Conservation (phyloP, 2,329 filamentous ascomycete species). For the Talaromyces albobiverticillius region DNA sequence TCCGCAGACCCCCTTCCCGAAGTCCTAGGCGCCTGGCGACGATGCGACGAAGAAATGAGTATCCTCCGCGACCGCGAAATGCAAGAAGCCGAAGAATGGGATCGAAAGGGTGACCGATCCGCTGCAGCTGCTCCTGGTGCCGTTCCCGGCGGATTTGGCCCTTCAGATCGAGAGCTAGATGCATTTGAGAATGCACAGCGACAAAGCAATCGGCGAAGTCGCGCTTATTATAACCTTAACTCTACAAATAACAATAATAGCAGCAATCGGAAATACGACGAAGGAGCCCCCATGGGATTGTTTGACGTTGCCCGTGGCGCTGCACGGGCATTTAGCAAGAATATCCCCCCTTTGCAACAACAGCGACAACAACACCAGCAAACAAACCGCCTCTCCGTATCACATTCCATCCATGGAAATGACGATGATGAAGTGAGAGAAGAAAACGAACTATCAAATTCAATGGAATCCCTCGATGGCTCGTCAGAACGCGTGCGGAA, state of each 20-base stretch:
- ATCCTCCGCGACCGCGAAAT: conserved; percentile 53
- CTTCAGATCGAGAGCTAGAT: conserved; percentile 43
- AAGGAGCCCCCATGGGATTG: conserved; percentile 51
- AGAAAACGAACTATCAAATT: conserved; percentile 15
- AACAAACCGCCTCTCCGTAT: not conserved
- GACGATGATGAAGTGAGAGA: not conserved
- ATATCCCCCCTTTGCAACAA: conserved; percentile 42
- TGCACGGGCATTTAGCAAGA: conserved; percentile 47
- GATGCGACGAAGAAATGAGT: conserved; percentile 60
- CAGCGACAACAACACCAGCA: not conserved
- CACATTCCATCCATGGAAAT: not conserved
- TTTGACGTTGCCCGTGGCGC: conserved; percentile 53
- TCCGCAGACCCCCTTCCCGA: conserved; percentile 55
- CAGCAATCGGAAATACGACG: conserved; percentile 21
- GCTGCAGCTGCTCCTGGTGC: conserved; percentile 18
- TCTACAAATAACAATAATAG: conserved; percentile 18
- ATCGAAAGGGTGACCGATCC: conserved; percentile 51
- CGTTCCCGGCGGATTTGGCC: conserved; percentile 45
- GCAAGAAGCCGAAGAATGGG: conserved; percentile 57
- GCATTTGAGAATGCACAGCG: conserved; percentile 43
- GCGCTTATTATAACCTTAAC: conserved; percentile 13
- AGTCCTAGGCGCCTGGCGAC: conserved; percentile 61
- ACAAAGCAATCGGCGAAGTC: conserved; percentile 31
- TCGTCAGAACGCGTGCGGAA: conserved; percentile 39
- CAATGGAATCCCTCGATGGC: conserved; percentile 10